These are phyloP conservation scores for Coniochaeta sp. DNA, from an alignment of 2,329 filamentous ascomycete species.

Conservation along the genomic window DNA sequence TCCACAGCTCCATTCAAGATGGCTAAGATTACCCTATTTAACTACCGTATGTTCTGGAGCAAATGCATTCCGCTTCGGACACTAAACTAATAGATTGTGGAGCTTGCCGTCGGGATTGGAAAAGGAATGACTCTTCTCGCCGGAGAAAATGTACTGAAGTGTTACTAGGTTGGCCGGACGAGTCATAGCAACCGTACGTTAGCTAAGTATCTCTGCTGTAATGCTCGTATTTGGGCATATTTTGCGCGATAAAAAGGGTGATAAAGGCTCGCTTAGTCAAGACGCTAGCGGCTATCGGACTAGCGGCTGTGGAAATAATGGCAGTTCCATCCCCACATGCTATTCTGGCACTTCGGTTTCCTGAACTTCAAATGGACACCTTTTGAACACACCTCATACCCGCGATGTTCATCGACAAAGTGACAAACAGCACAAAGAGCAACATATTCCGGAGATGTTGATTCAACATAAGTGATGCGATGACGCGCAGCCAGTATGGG, in stretches of 20 bases:
- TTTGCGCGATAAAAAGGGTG: too few species aligned
- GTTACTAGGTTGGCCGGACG: neutral
- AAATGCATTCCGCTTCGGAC: neutral
- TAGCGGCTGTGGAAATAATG: too few species aligned
- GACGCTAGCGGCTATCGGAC: too few species aligned
- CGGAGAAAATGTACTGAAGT: neutral
- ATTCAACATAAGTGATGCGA: slow-evolving; percentile 54
- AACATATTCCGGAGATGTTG: slow-evolving; percentile 52
- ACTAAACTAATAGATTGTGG: neutral
- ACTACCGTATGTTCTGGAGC: neutral
- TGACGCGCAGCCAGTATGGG: slow-evolving; percentile 40
- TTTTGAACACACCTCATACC: neutral
- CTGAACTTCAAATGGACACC: too few species aligned
- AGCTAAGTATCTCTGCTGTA: too few species aligned
- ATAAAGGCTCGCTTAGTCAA: too few species aligned
- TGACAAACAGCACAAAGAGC: neutral
- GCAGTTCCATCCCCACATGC: too few species aligned
- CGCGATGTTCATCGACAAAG: neutral
- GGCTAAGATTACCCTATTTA: neutral
- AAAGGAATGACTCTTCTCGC: neutral
- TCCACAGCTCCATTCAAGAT: too few species aligned
- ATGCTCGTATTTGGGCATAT: too few species aligned
- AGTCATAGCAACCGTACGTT: neutral
- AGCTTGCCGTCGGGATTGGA: neutral
- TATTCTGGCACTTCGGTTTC: too few species aligned